These are phyloP conservation scores for Irpex sp. DNA, from an alignment of 1,284 basidiomycete genomes.

Conservation along the genomic window DNA sequence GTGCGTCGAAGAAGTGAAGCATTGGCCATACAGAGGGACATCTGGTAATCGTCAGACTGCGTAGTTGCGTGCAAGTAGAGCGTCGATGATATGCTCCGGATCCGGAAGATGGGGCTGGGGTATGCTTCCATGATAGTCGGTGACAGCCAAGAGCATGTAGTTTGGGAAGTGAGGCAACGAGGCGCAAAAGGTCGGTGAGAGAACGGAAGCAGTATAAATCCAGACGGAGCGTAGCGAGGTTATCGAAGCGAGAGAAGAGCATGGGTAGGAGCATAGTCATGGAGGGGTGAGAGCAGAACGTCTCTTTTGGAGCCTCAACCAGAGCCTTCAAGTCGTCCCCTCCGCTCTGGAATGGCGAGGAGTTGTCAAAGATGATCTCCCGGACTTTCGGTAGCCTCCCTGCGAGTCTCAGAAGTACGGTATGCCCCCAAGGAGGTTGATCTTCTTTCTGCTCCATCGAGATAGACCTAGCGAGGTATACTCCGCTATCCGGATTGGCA, in stretches of 20 bases:
- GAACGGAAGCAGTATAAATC: background rate
- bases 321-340: background rate
- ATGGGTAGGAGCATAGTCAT: background rate
- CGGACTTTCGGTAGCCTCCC: background rate
- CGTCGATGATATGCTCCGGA: background rate
- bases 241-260: background rate
- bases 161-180: background rate
- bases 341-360: background rate
- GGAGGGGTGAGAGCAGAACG: background rate
- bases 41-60: background rate
- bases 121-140: background rate
- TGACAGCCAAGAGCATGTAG: background rate
- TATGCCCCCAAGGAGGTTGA: background rate
- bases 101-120: too few species aligned
- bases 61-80: background rate
- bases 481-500: background rate
- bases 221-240: background rate
- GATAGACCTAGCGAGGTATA: background rate
- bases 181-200: background rate
- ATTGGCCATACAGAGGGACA: background rate
- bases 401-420: background rate
- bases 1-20: background rate
- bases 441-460: background rate
- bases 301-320: background rate
- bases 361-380: background rate